A percentile compares a stretch with the other conserved stretches of the same genome.
phyloP scores from a whole-genome alignment of 2,329 filamentous ascomycete genomes.

The Aspergillus ustus region DNA sequence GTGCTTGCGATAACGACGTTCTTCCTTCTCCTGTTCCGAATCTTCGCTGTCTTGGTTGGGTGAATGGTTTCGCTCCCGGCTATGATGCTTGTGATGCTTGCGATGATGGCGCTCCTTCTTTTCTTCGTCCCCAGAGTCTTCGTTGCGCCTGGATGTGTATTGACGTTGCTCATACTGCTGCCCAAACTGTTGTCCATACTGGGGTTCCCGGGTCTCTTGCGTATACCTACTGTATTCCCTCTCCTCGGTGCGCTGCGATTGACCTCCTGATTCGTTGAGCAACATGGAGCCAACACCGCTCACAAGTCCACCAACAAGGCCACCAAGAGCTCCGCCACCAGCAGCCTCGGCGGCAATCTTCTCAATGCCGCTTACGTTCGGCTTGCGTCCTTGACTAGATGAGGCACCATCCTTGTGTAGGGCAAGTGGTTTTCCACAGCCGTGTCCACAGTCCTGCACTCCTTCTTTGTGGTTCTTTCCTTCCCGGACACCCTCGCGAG shows the following conservation, averaged over 20 bases:
- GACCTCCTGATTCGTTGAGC: slow-evolving; percentile 56
- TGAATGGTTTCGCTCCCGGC: slow-evolving; percentile 5
- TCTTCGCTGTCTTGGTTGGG: not conserved
- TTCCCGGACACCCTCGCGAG: slow-evolving; percentile 74
- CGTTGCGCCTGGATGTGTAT: not conserved
- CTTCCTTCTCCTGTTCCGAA: slow-evolving; percentile 7
- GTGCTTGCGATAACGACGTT: slow-evolving; percentile 7
- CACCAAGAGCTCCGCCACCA: slow-evolving; percentile 69
- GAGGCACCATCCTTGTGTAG: slow-evolving; percentile 65
- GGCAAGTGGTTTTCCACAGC: slow-evolving; percentile 77
- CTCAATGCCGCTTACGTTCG: slow-evolving; percentile 44
- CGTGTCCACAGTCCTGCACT: slow-evolving; percentile 81
- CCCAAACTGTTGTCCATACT: not conserved
- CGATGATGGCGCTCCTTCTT: not conserved
- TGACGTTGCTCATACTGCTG: not conserved
- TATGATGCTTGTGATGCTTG: slow-evolving; percentile 20
- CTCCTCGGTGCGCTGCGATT: slow-evolving; percentile 1
- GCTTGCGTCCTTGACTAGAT: slow-evolving; percentile 24
- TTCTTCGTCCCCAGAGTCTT: not conserved
- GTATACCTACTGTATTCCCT: not conserved
- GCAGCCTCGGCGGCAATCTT: slow-evolving; percentile 63
- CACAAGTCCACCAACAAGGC: slow-evolving; percentile 72
- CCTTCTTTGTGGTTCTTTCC: slow-evolving; percentile 87
- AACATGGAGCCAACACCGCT: slow-evolving; percentile 63
- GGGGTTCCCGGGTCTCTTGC: slow-evolving; percentile 18